Evolutionary conservation across 306 rosid genomes (phyloP), one percentile per base, ranked within the genome.

Genomic region (Purshia tridentata): DNA sequence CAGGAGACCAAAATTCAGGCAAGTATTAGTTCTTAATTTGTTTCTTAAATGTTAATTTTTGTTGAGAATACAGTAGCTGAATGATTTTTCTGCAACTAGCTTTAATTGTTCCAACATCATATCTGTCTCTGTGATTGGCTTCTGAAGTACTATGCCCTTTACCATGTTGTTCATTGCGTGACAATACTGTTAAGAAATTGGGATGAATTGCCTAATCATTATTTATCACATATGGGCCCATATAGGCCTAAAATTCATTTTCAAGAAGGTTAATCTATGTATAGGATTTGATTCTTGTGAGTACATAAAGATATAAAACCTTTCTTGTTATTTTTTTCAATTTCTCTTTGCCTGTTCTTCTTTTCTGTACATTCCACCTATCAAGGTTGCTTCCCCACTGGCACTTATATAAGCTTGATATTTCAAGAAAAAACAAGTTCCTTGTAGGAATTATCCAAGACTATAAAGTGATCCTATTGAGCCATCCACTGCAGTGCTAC

Each of bases 1-100:
- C 98, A 94, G 73, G 97, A 94, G 81, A 94, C 98, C 82, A 94
- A 94, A 87, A 76, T 91, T 72, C 97, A 93, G 98, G 98, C 84
- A 81, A 64, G 81, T 78, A 39, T 69, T 20, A 10, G 37, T 47
- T 37, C 16, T 13, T 1, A 47, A 19, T 6, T 54, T 75, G 29
- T 61, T 44, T 69, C 57, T 69, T 59, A 3, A 59, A 47, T 35
- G 16, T 18, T 69, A 11, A 10, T 9, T 7, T 2, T 67, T 18
- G 39, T 10, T 6, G 42, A 29, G 29, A 9, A 55, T 55, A 20
- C 39, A 8, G 60, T 48, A 6, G 44, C 22, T 10, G 12, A 23
- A 18, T 64, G 6, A 8, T 62, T 41, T n/a, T 64, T 20, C 6
- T 19, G 0, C n/a, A 46, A 9, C 20, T 44, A 65, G 40, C 5